Base-by-base conservation (phyloP, 257 asterid species). In the Solanum paucissectum region DNA sequence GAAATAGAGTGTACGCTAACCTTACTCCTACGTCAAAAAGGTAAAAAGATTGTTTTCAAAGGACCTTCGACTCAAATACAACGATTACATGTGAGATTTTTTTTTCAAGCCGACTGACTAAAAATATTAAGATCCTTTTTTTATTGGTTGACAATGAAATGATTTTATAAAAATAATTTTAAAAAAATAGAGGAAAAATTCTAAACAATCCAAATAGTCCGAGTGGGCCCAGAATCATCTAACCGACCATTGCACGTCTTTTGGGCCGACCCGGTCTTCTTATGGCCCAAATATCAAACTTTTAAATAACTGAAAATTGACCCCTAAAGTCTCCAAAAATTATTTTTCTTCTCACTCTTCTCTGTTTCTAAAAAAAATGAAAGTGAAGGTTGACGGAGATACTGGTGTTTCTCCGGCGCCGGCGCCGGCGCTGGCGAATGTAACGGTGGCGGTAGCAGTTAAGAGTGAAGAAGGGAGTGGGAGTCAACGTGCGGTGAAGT, bases 381-480 rank as follows among this genome's bases (percentile, higher is more conserved):
- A 42, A 79, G 42, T 73, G 18, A 46, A 75, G 66, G 87, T 37
- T 71, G 88, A 62, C 27, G 85, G 29, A 12, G 88, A 77, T 83
- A 58, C 89, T 13, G 90, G 86, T 20, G 88, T 69, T 33, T 87
- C 52, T 32, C 37, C 83, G 73, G 34, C 71, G 58, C 9, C 37
- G 34, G 8, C 87, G 89, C 90, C 89, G 38, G 96, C 87, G 89
- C 90, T 88, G 38, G 96, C 85, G 90, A 91, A 89, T 33, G 94
- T 84, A 3, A 85, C 82, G 32, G 87, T 95, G 89, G 95, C 90
- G 46, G 98, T 94, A 89, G 98, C 98, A 0, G 98, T 95, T 89
- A 94, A 95, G 93, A 94, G 96, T 88, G 89, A 87, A 7, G 92
- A 89, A 11, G 98, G 99, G 2, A 92, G 87, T 86, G 98, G 99